Percentiles rank a stretch among this genome's conserved stretches.
Conservation (phyloP, 768 basidiomycete genomes). For the Panaeolus cyanescens region DNA sequence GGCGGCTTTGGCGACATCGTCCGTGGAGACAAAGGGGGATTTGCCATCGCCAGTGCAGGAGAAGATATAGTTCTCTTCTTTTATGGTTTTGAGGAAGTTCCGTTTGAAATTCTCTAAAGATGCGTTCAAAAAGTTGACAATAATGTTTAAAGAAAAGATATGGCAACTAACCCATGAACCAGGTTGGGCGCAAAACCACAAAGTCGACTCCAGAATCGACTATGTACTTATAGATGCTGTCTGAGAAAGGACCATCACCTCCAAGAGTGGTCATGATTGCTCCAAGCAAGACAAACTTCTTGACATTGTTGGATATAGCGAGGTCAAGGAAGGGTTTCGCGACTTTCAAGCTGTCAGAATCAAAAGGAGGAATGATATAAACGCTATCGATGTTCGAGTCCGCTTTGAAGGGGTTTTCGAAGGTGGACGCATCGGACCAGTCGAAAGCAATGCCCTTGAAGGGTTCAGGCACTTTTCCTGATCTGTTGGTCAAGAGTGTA, state of each 20-base stretch:
- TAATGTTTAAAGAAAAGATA: neutral
- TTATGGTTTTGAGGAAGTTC: neutral
- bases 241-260: neutral
- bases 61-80: conserved; percentile 13
- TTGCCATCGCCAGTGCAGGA: conserved; percentile 19
- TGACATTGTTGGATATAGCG: conserved; percentile 21
- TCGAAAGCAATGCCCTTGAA: conserved; percentile 24
- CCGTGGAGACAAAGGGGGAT: conserved; percentile 21
- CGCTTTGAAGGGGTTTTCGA: conserved; percentile 16
- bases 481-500: conserved; percentile 22
- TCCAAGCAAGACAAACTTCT: conserved; percentile 25
- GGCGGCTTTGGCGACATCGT: conserved; percentile 24
- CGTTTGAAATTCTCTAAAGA: neutral
- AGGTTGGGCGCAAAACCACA: conserved; percentile 23
- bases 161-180: conserved; percentile 13
- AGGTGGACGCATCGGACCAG: conserved; percentile 24
- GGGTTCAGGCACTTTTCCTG: conserved; percentile 18
- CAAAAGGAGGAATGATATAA: conserved; percentile 20
- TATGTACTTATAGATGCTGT: neutral
- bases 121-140: neutral
- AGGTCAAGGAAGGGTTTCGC: conserved; percentile 25
- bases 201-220: conserved; percentile 18
- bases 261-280: conserved; percentile 2
- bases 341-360: conserved; percentile 9
- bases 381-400: conserved; percentile 16